A percentile compares a stretch with the other conserved stretches of the same genome.
phyloP scores from a whole-genome alignment of 176 grass and related monocot species.

The Cenchrus americanus region DNA sequence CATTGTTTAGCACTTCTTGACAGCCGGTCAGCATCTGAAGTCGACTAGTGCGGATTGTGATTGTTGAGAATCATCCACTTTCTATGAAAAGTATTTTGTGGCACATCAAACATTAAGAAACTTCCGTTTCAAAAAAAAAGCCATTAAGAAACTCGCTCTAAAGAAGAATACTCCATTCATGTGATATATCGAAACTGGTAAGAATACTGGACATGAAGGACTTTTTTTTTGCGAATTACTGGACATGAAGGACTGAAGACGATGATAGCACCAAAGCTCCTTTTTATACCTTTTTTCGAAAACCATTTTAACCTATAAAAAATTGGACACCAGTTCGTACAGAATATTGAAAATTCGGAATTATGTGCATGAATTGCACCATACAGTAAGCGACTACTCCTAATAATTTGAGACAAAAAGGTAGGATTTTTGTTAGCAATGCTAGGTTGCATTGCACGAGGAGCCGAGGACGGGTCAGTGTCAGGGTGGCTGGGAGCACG shows the following conservation, averaged over 20 bases:
- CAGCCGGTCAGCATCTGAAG: background rate
- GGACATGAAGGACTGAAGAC: background rate
- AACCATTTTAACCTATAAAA: background rate
- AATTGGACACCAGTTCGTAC: background rate
- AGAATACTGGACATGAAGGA: background rate
- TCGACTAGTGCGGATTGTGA: background rate
- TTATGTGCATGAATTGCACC: background rate
- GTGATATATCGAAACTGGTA: background rate
- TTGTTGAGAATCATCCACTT: background rate
- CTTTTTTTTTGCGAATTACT: too few species aligned
- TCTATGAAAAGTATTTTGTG: too few species aligned
- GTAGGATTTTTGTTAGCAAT: background rate
- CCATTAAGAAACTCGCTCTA: background rate
- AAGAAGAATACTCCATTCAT: background rate
- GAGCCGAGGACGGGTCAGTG: background rate
- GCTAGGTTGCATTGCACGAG: background rate
- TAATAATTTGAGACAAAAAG: too few species aligned
- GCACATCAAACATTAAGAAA: too few species aligned
- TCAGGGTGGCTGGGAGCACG: constrained; percentile 1
- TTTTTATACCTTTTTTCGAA: background rate
- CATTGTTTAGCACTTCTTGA: background rate
- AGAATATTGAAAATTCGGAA: too few species aligned
- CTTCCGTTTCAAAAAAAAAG: too few species aligned
- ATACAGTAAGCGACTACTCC: too few species aligned
- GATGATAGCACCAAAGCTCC: background rate